Evolutionary conservation across 2,329 filamentous ascomycete species (phyloP), one percentile per base, ranked within the genome.

Genomic region (Pseudophaeomoniella oleicola): DNA sequence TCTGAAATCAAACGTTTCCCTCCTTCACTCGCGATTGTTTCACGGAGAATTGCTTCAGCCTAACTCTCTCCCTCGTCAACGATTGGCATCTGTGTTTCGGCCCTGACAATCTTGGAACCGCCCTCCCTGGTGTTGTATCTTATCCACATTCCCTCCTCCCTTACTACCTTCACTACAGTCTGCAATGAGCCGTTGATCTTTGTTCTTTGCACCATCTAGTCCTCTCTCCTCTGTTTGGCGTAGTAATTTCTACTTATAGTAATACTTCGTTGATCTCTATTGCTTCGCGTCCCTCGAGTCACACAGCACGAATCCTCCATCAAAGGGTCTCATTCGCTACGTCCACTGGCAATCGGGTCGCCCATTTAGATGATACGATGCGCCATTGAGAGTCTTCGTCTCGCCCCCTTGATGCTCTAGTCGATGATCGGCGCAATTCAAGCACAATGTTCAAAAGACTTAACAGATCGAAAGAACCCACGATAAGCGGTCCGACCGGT

Each of bases 391-490:
- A 6, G n/a, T n/a, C 22, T 27, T n/a, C n/a, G n/a, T 9, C 22
- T 27, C 22, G 22, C n/a, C 22, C 9, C 6, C 22, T 9, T 27
- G 6, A 6, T 27, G 6, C 6, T 27, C 22, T n/a, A 6, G 22
- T 27, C 22, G 6, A 27, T 9, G 9, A 27, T 9, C 6, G 22
- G 22, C 22, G 22, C n/a, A 27, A 27, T 27, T n/a, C 22, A n/a
- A 12, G 9, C 49, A 57, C 41, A n/a, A 71, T 74, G 70, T 73
- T 68, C 68, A 68, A 69, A 51, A 66, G 66, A 48, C 69, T 47
- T 56, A 65, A 51, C 57, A 61, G 49, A 45, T 58, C 60, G 44
- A 63, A 53, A 50, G 60, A 63, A 39, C 60, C 58, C 33, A 49
- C 52, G 13, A 63, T 64, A 44, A 58, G 60, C 38, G 60, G 58